A percentile compares a stretch with the other conserved stretches of the same genome.
phyloP scores from a whole-genome alignment of 2,329 filamentous ascomycete species.

The Sordariomycetes sp. region DNA sequence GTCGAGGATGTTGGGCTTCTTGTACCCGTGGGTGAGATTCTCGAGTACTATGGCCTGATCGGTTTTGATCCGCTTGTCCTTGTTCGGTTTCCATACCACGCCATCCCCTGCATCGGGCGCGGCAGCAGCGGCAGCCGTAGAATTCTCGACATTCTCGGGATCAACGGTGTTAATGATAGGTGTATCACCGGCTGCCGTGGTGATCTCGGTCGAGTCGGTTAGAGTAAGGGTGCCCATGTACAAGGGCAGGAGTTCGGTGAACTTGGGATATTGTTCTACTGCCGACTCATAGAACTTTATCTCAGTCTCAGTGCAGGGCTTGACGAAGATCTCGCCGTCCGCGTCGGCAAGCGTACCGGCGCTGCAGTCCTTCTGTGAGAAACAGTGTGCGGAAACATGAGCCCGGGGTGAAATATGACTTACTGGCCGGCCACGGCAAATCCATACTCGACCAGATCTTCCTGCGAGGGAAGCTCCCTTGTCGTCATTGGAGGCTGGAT shows the following conservation, averaged over 20 bases:
- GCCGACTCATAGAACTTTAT: constrained; percentile 82
- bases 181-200: constrained; percentile 36
- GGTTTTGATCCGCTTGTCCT: constrained; percentile 56
- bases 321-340: constrained; percentile 80
- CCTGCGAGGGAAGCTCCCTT: constrained; percentile 9
- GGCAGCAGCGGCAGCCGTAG: constrained; percentile 5
- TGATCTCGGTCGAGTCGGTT: constrained; percentile 37
- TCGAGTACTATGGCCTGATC: constrained; percentile 74
- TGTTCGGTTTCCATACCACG: constrained; percentile 35
- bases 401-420: constrained; percentile 25
- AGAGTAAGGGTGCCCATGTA: constrained; percentile 74
- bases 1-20: constrained; percentile 80
- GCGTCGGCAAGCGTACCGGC: constrained; percentile 82
- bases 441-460: constrained; percentile 39
- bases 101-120: constrained; percentile 4
- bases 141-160: constrained; percentile 22
- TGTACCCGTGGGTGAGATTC: constrained; percentile 74
- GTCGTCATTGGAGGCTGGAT: constrained; percentile 1
- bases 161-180: constrained; percentile 27
- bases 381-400: not conserved
- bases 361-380: constrained; percentile 33
- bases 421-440: constrained; percentile 79
- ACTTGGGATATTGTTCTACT: constrained; percentile 53
- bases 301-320: constrained; percentile 81
- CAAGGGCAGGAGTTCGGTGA: constrained; percentile 71